phyloP scores from a whole-genome alignment of 345 rosid genomes.

The Mangifera indica region DNA sequence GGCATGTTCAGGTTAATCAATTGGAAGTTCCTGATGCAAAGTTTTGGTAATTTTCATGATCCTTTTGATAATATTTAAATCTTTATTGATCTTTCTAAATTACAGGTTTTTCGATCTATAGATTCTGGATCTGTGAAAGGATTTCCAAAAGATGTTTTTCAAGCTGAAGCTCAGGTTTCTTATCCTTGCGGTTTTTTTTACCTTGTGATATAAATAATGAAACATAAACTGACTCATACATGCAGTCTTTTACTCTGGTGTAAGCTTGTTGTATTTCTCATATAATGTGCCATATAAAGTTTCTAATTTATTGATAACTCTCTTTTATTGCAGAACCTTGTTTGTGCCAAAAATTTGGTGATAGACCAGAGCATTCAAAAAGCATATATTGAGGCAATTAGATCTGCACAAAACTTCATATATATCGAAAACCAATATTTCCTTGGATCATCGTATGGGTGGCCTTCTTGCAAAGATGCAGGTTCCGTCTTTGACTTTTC shows the following conservation, averaged over 20 bases:
- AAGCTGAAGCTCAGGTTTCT: slow-evolving; percentile 60
- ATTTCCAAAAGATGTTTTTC: slow-evolving; percentile 63
- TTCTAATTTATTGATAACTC: neutral
- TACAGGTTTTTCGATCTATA: slow-evolving; percentile 18
- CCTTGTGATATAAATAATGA: neutral
- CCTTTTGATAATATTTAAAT: neutral
- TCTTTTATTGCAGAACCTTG: slow-evolving; percentile 62
- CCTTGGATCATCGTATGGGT: slow-evolving; percentile 80
- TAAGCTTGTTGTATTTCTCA: neutral
- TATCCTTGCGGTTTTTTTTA: neutral
- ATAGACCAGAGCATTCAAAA: slow-evolving; percentile 88
- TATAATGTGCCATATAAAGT: neutral
- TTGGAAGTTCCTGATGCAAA: slow-evolving; percentile 7
- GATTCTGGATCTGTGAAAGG: slow-evolving; percentile 77
- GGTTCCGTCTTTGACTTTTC: slow-evolving; percentile 38
- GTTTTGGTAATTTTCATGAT: neutral
- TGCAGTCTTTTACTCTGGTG: neutral
- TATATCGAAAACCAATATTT: slow-evolving; percentile 92
- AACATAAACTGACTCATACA: neutral
- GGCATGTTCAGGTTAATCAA: slow-evolving; percentile 74
- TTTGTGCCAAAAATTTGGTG: slow-evolving; percentile 79
- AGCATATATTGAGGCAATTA: slow-evolving; percentile 84
- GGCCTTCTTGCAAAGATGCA: slow-evolving; percentile 79
- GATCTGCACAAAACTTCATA: slow-evolving; percentile 81
- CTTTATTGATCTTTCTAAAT: neutral